Base-by-base conservation (phyloP, 1,284 basidiomycete species). In the Boletus holoroseus region DNA sequence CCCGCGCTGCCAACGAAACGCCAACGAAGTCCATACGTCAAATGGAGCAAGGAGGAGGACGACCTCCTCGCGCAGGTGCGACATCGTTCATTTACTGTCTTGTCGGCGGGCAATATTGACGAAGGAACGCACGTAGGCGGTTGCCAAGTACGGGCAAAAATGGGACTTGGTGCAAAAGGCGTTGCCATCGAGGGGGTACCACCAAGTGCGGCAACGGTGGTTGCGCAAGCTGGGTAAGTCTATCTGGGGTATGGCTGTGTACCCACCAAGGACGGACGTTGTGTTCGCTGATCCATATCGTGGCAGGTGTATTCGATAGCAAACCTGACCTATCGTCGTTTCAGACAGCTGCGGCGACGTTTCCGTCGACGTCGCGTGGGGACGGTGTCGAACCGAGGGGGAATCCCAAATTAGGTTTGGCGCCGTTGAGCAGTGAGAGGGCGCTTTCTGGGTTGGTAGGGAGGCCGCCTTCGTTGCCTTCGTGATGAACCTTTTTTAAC, bases 151-250 rank as follows among this genome's bases (percentile, higher is more conserved):
- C 30, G 71, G 70, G 20, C 71, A 72, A 47, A 73, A 71, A 36
- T 73, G 71, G 69, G 69, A 73, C 30, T 51, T 72, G 30, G 69
- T 71, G 22, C 70, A 71, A 54, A 71, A 72, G 42, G 69, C 67
- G 7, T 54, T 71, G 36, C 69, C 71, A 15, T 69, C 68, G 20
- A 57, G 67, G 44, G 68, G 68, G 1, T 71, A 71, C 44, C 71
- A 73, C 41, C 69, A 71, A 56, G 71, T 72, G 31, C 66, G 69
- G 1, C 69, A 71, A 41, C 60, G 70, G n/a, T 71, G 71, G 70
- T 55, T 71, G 34, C 60, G 69, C 35, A 72, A 72, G 47, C 50
- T 72, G 3, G 70, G 71, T 64, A 40, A 20, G 69, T 55, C 41
- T 38, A 20, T 24, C 2, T 26, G 18, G 15, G 9, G 13, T 28